Base-by-base conservation (phyloP, 495 filamentous ascomycete genomes). In the Xylaria grammica region DNA sequence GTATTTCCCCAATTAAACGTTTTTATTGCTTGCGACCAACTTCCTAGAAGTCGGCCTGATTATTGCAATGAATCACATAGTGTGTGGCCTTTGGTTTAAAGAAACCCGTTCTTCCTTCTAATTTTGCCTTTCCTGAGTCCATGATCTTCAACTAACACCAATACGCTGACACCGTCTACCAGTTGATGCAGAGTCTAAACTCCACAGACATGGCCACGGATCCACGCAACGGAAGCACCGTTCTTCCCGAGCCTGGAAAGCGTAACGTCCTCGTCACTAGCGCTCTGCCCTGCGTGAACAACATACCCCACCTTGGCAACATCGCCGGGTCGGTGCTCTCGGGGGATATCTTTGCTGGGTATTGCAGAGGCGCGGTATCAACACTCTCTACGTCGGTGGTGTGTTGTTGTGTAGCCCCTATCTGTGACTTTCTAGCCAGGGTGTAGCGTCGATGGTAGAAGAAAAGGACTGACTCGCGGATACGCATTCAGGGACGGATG, bases 271-370 rank as follows among this genome's bases (percentile, higher is more conserved):
- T 90, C 27, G 82, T 90, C 40, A 90, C 84, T 10, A 88, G 85
- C 60, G 89, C 90, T 45, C 71, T 93, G 36, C 91, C 92, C 45
- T 98, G 97, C 73, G 93, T 97, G 53, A 97, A 97, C 80, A 97
- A 97, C 78, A 91, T 96, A 15, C 94, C 94, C 53, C 94, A 97
- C 78, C 82, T 97, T 72, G 94, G 94, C 61, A 98, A 98, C 75
- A 88, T 97, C 60, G 85, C 97, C 58, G 94, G 94, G 58, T 91
- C 88, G 67, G 92, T 97, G 42, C 85, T 98, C 70, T 71, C 76
- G 34, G 76, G 75, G 24, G 76, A 78, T 50, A 84, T 88, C 19
- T 77, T 72, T 63, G 72, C 77, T 17, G 88, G 91, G 69, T 93
- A 87, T 67, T 87, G 85, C 72, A 90, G 90, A 74, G 87, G 44